These are phyloP conservation scores for Umbelopsis vinacea DNA, from an alignment of 192 early-diverging fungal genomes.

Conservation along the genomic window DNA sequence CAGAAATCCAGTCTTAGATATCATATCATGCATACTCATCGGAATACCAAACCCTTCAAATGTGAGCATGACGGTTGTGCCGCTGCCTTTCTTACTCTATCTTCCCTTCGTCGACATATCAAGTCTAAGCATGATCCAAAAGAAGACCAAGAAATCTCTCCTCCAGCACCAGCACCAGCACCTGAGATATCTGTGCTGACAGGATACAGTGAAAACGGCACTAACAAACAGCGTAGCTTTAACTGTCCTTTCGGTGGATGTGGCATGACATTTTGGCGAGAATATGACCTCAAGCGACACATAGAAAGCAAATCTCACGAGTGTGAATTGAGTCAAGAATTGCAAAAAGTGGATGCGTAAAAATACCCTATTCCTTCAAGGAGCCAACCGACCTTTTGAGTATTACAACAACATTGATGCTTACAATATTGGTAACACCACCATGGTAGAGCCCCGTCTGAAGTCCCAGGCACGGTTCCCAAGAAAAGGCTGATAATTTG, in stretches of 20 bases:
- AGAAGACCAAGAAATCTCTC: background rate
- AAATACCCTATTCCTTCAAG: background rate
- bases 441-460: background rate
- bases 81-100: slow-evolving; percentile 32
- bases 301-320: slow-evolving; percentile 24
- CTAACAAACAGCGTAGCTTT: slow-evolving; percentile 3
- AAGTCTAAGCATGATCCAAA: background rate
- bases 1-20: background rate
- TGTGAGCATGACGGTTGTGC: slow-evolving; percentile 39
- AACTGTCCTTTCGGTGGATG: slow-evolving; percentile 31
- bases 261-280: slow-evolving; percentile 5
- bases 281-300: slow-evolving; percentile 28
- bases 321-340: background rate
- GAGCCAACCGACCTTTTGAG: background rate
- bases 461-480: background rate
- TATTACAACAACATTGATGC: background rate
- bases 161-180: background rate
- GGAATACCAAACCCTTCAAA: slow-evolving; percentile 15
- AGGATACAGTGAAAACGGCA: slow-evolving; percentile 22
- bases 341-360: background rate
- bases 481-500: background rate
- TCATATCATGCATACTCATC: slow-evolving; percentile 11
- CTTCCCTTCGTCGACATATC: slow-evolving; percentile 24
- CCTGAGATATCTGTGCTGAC: slow-evolving; percentile 4
- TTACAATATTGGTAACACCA: background rate